Conservation (phyloP, 805 yeast species). For the Zygoascus biomembranicola region DNA sequence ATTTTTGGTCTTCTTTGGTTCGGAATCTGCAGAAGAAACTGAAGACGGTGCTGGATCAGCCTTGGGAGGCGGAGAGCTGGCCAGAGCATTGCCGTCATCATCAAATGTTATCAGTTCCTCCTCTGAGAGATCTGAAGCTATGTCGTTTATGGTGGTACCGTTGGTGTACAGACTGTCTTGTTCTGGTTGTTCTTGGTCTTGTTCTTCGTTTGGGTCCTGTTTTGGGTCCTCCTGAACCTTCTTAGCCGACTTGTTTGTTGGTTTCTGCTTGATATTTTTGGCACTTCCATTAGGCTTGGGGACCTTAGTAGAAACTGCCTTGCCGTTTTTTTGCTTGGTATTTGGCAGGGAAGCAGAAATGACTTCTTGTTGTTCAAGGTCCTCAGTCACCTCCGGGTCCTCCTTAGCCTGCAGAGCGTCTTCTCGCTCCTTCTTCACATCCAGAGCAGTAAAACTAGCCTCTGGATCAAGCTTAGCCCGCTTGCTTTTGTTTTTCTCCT, state of each 20-base stretch:
- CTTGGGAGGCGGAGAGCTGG: slow-evolving; percentile 4
- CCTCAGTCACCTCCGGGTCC: not conserved
- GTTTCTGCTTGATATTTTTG: not conserved
- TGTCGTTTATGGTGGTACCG: too few relatives aligned
- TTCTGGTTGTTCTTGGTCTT: too few relatives aligned
- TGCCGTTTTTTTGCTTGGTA: not conserved
- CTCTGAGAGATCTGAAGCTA: not conserved
- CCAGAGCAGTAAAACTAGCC: slow-evolving; percentile 26
- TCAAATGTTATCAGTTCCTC: slow-evolving; percentile 44
- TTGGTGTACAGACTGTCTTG: too few relatives aligned
- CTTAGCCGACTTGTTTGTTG: not conserved
- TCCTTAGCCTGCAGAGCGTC: slow-evolving; percentile 3
- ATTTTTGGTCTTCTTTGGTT: slow-evolving; percentile 18
- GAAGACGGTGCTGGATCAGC: not conserved
- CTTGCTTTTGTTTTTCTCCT: slow-evolving; percentile 56
- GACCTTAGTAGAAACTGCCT: not conserved
- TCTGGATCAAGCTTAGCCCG: slow-evolving; percentile 68
- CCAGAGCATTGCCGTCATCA: slow-evolving; percentile 56
- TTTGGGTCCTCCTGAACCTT: too few relatives aligned
- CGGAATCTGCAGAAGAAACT: not conserved
- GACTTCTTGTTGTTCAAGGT: not conserved
- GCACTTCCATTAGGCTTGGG: not conserved
- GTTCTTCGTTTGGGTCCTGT: too few relatives aligned
- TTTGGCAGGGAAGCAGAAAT: not conserved
- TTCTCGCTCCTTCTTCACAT: slow-evolving; percentile 18